Conservation (phyloP, 2,329 filamentous ascomycete genomes). For the Beauveria sp. region DNA sequence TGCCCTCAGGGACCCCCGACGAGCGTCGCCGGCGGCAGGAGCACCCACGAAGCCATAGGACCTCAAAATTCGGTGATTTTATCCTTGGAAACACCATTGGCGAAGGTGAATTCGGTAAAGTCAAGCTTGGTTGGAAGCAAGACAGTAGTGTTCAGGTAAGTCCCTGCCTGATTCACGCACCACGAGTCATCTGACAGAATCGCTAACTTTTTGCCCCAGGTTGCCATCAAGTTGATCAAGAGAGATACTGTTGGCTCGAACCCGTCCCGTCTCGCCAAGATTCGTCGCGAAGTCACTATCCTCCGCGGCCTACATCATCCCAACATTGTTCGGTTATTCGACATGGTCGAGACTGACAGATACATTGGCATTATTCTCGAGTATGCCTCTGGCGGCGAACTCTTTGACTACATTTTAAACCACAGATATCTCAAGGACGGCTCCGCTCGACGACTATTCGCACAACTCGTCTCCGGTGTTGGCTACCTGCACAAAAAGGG, state of each 20-base stretch:
- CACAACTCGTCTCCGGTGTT: conserved; percentile 91
- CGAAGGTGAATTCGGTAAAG: conserved; percentile 97
- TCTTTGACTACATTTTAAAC: conserved; percentile 97
- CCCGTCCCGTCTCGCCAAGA: conserved; percentile 84
- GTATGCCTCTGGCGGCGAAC: conserved; percentile 92
- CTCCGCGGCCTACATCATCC: conserved; percentile 81
- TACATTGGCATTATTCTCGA: conserved; percentile 98
- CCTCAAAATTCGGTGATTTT: conserved; percentile 87
- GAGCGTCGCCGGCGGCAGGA: conserved; percentile 52
- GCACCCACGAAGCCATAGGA: conserved; percentile 48
- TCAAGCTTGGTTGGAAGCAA: conserved; percentile 97
- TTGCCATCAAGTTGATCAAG: conserved; percentile 96
- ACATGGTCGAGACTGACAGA: conserved; percentile 96
- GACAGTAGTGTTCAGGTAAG: conserved; percentile 77
- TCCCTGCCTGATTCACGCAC: not conserved
- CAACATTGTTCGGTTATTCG: conserved; percentile 93
- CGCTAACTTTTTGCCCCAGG: conserved; percentile 38
- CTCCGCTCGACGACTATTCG: conserved; percentile 82
- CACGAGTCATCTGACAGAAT: conserved; percentile 8
- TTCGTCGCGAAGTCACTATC: conserved; percentile 94
- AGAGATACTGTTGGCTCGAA: conserved; percentile 85
- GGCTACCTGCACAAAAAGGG: conserved; percentile 98
- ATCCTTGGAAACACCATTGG: conserved; percentile 92
- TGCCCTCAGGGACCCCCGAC: conserved; percentile 37
- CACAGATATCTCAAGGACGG: conserved; percentile 94